Percentiles rank a stretch among this genome's conserved stretches.
phyloP scores from a whole-genome alignment of 371 early-diverging fungal genomes.

The Zancudomyces culisetae region DNA sequence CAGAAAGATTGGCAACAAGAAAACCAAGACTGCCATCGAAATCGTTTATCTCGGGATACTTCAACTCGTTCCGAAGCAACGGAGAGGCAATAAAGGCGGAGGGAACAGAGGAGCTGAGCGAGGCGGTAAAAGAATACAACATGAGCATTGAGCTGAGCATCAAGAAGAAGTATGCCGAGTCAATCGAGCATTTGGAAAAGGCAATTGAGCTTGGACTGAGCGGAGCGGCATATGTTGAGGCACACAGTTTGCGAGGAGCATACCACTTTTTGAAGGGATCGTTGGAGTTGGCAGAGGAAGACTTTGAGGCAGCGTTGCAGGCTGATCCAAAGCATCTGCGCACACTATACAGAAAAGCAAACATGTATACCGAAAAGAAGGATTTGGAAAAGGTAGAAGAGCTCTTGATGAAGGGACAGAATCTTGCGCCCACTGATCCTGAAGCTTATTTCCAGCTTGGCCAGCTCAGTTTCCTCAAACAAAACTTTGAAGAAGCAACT shows the following conservation, averaged over 20 bases:
- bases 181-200: constrained; percentile 42
- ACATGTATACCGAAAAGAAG: constrained; percentile 62
- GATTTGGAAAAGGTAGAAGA: constrained; percentile 15
- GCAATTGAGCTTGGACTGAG: constrained; percentile 33
- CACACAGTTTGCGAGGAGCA: constrained; percentile 69
- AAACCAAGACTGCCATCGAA: constrained; percentile 52
- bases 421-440: constrained; percentile 13
- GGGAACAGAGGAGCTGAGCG: constrained; percentile 11
- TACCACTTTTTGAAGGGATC: constrained; percentile 75
- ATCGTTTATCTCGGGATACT: constrained; percentile 75
- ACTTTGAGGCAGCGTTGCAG: constrained; percentile 62
- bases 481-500: constrained; percentile 56
- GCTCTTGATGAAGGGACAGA: constrained; percentile 11
- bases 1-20: constrained; percentile 36
- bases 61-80: constrained; percentile 63
- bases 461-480: constrained; percentile 43
- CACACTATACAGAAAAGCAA: constrained; percentile 72
- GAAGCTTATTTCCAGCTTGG: constrained; percentile 26
- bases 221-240: constrained; percentile 32
- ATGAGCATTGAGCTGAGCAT: constrained; percentile 27
- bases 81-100: constrained; percentile 9
- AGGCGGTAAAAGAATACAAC: constrained; percentile 24
- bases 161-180: constrained; percentile 41
- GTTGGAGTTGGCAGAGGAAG: constrained; percentile 44
- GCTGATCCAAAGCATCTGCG: constrained; percentile 58